Conservation (phyloP, 257 asterid genomes). For the Jacaranda copaia region DNA sequence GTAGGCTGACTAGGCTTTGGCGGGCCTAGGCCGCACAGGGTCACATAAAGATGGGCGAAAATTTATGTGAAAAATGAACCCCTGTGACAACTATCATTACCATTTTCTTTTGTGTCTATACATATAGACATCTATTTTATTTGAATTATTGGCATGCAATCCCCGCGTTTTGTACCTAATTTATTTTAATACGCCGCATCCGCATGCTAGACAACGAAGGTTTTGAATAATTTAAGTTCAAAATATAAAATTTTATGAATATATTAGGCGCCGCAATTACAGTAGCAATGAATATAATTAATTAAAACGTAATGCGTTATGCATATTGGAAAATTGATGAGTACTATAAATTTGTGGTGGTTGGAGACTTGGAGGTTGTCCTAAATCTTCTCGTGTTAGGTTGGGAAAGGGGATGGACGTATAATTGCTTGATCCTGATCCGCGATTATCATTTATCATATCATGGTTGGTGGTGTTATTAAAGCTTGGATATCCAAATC, state of each 20-base stretch:
- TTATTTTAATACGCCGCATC: no score
- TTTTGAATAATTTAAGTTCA: neutral
- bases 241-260: neutral
- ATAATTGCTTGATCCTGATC: constrained; percentile 2
- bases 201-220: neutral
- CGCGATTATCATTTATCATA: no score
- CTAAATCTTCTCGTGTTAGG: constrained; percentile 29
- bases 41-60: no score
- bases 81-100: neutral
- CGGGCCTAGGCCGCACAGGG: no score
- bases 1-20: no score
- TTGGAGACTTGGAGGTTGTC: constrained; percentile 23
- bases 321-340: no score
- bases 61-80: no score
- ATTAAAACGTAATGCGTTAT: no score
- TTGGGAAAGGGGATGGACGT: neutral
- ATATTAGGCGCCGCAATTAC: constrained; percentile 1
- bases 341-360: neutral
- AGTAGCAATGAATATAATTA: no score
- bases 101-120: no score
- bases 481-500: constrained; percentile 34
- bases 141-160: neutral
- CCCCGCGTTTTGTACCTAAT: neutral
- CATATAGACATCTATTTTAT: no score
- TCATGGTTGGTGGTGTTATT: constrained; percentile 37